Evolutionary conservation across 371 early-diverging fungal genomes (phyloP).

Genomic region (Gilbertella persicaria): DNA sequence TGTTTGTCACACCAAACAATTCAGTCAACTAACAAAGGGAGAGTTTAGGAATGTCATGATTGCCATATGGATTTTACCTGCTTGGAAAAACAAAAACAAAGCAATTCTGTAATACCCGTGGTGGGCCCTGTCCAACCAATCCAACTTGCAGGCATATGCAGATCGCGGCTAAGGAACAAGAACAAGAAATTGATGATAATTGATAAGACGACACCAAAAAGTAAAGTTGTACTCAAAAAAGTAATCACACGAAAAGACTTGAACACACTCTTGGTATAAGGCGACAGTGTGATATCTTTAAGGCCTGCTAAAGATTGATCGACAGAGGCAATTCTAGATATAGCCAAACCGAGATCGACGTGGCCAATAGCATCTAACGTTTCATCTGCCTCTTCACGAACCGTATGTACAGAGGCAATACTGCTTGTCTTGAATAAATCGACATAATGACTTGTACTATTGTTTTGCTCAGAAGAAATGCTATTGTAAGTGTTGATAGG

Average conservation of each 20-base stretch:
- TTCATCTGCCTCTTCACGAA: conserved; percentile 45
- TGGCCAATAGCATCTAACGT: conserved; percentile 23
- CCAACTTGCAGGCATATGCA: conserved; percentile 40
- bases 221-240: conserved; percentile 34
- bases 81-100: conserved; percentile 30
- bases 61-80: conserved; percentile 21
- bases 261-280: conserved; percentile 25
- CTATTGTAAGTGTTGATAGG: conserved; percentile 18
- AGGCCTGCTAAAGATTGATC: conserved; percentile 28
- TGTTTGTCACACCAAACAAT: conserved; percentile 41
- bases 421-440: conserved; percentile 27
- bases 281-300: conserved; percentile 12
- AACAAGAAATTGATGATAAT: conserved; percentile 49
- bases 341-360: conserved; percentile 33
- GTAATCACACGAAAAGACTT: conserved; percentile 30
- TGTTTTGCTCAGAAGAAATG: conserved; percentile 5
- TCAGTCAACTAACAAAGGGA: conserved; percentile 33
- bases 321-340: conserved; percentile 37
- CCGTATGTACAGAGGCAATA: conserved; percentile 19
- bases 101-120: conserved; percentile 24
- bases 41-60: too few relatives aligned
- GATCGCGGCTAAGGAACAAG: conserved; percentile 34
- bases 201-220: conserved; percentile 42
- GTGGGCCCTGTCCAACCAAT: conserved; percentile 53
- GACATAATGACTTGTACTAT: conserved; percentile 18